Base-by-base conservation (phyloP, 2,329 filamentous ascomycete species). In the Phyllachora maydis region DNA sequence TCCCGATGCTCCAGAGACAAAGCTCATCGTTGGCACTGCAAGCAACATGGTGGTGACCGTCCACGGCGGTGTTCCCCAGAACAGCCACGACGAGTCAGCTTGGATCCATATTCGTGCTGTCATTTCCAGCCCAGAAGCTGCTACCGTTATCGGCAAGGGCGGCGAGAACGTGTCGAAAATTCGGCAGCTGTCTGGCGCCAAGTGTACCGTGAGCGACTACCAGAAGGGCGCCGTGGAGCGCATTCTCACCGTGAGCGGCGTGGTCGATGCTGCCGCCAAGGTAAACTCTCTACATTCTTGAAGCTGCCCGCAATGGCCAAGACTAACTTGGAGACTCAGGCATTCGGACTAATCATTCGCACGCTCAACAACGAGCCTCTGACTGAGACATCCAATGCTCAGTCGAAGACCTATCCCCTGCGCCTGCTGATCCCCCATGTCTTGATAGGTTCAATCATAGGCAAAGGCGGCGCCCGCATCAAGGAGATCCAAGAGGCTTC, bases 121-220 rank as follows among this genome's bases (percentile, higher is more conserved):
- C 39, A 98, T 98, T 39, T 91, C 85, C 24, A 98, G 85, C 49
- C 81, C 82, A 21, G 88, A 98, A 51, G 88, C 88, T 35, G 88
- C 88, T 18, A 98, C 88, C 23, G 81, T 93, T 35, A 98, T 98
- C 50, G 88, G 88, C 43, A 98, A 98, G 55, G 85, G 83, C 32
- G 88, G 88, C 45, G 88, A 98, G 59, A 98, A 98, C 43, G 88
- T 98, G 22, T 91, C 83, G 36, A 81, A 91, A 53, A 95, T 98
- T 43, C 72, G 88, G 36, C 81, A 79, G 46, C 63, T 92, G 53
- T 93, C 88, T 24, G 83, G 82, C 39, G 88, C 88, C 35, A 95
- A 95, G 55, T 98, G 88, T 58, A 98, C 88, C 22, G 88, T 98
- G 37, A 93, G 83, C 54, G 88, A 98, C 52, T 98, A 95, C 43